These are phyloP conservation scores for Aspergillus sp. DNA, from an alignment of 2,329 filamentous ascomycete species.

Conservation along the genomic window DNA sequence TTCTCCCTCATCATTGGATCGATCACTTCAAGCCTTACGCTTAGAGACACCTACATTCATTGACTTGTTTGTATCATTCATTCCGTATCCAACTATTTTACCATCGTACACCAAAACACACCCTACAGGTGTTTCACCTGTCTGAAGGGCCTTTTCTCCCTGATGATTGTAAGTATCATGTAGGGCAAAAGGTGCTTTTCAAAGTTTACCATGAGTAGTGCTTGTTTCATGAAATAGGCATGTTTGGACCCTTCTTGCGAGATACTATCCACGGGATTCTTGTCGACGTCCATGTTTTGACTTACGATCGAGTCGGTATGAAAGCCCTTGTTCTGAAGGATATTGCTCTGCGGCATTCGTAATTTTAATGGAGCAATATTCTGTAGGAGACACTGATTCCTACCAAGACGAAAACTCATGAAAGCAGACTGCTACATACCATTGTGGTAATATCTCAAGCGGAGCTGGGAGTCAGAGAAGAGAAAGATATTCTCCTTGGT, in stretches of 20 bases:
- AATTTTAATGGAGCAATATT: neutral
- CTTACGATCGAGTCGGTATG: neutral
- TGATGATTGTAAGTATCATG: slow-evolving; percentile 29
- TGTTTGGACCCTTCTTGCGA: slow-evolving; percentile 26
- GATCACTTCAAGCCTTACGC: too few species aligned
- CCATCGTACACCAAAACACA: slow-evolving; percentile 82
- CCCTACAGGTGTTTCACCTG: slow-evolving; percentile 90
- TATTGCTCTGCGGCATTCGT: neutral
- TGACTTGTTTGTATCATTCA: slow-evolving; percentile 93
- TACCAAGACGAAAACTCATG: neutral
- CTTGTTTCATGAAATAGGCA: slow-evolving; percentile 70
- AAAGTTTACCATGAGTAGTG: slow-evolving; percentile 65
- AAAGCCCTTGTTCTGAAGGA: neutral
- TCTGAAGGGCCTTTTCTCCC: slow-evolving; percentile 75
- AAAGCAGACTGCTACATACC: neutral
- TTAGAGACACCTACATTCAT: slow-evolving; percentile 47
- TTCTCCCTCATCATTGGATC: too few species aligned
- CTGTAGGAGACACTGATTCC: too few species aligned
- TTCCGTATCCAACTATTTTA: slow-evolving; percentile 74
- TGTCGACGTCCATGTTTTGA: neutral
- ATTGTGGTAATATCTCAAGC: too few species aligned
- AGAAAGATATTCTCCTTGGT: too few species aligned
- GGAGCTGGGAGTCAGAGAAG: too few species aligned
- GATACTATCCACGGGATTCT: neutral
- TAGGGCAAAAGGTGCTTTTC: slow-evolving; percentile 3